Evolutionary conservation across 2,329 filamentous ascomycete species (phyloP), one percentile per base, ranked within the genome.

Genomic region (Pseudogymnoascus sp.): DNA sequence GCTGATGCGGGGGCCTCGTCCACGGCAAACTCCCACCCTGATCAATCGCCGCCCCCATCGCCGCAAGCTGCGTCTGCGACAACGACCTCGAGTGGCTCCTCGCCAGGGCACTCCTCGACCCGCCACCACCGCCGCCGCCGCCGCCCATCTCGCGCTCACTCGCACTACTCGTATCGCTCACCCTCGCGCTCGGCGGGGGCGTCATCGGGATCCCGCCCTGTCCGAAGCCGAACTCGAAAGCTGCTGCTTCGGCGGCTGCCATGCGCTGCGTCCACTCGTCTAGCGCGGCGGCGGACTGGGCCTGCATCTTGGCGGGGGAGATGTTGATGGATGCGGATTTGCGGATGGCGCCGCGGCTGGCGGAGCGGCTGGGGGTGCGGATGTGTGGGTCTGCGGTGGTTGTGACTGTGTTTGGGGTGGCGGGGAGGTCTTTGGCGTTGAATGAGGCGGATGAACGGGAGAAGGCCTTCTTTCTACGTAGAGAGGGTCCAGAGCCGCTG

Each of bases 231-330:
- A 83, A 72, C 65, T 76, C 76, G 69, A 83, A 83, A 65, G 80
- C 79, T 5, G 68, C 34, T 16, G 66, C 61, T 40, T 70, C 67
- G 8, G 65, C 59, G 8, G 64, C 59, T 64, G 83, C 78, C 51
- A 84, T 76, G 64, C 81, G 79, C 67, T 81, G 78, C 40, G 78
- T 75, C 83, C 83, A 86, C 57, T 74, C 69, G 60, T 78, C 72
- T 71, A 76, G 69, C 76, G 45, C 45, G 18, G 21, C 78, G 65
- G 63, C 79, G 77, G 21, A 79, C 79, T 42, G 82, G 77, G 68
- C 78, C 42, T 18, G 81, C 78, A 83, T 83, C 78, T 84, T 80
- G 69, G 79, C 83, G 47, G 79, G 76, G 23, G 75, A 79, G 64
- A 73, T 74, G n/a, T 16, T 40, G 14, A 40, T 40, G n/a, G 37